Conservation (phyloP, 176 grass and related monocot genomes). For the bread wheat (Triticum aestivum) region DNA sequence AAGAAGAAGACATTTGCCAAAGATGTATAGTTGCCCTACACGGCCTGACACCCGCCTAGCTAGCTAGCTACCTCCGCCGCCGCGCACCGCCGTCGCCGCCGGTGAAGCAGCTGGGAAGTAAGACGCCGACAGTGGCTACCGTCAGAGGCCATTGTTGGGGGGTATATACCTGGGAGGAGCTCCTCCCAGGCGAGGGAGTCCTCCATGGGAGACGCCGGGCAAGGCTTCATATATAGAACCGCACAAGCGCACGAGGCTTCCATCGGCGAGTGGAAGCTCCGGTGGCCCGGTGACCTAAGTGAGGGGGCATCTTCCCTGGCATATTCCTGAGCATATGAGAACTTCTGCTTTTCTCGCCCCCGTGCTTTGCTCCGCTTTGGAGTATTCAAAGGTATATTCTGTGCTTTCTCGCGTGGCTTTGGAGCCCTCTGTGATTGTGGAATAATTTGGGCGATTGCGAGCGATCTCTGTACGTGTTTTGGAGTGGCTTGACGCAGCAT, state of each 20-base stretch:
- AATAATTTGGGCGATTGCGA: neutral
- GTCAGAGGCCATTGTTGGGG: constrained; percentile 36
- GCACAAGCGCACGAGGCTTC: neutral
- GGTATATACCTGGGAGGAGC: constrained; percentile 6
- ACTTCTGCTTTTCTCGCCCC: constrained; percentile 15
- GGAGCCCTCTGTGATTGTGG: neutral
- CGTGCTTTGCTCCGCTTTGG: constrained; percentile 35
- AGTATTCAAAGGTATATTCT: constrained; percentile 50
- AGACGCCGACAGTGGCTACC: neutral
- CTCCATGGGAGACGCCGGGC: constrained; percentile 36
- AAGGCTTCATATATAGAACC: constrained; percentile 39
- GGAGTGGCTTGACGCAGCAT: constrained; percentile 44
- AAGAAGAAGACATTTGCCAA: constrained; percentile 44
- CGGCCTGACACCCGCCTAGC: constrained; percentile 28
- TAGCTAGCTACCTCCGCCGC: neutral
- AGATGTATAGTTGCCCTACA: constrained; percentile 73
- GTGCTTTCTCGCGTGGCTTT: constrained; percentile 19
- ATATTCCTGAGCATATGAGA: constrained; percentile 53
- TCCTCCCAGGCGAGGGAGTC: neutral
- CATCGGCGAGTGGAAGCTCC: constrained; percentile 43
- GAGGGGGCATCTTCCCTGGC: constrained; percentile 48
- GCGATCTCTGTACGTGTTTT: neutral
- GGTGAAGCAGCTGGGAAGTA: neutral
- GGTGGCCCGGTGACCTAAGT: constrained; percentile 31
- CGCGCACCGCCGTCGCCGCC: neutral